Percentiles rank a stretch among this genome's conserved stretches.
These are phyloP conservation scores for Austroboletus eburneus DNA, from an alignment of 768 basidiomycete species.

Conservation along the genomic window DNA sequence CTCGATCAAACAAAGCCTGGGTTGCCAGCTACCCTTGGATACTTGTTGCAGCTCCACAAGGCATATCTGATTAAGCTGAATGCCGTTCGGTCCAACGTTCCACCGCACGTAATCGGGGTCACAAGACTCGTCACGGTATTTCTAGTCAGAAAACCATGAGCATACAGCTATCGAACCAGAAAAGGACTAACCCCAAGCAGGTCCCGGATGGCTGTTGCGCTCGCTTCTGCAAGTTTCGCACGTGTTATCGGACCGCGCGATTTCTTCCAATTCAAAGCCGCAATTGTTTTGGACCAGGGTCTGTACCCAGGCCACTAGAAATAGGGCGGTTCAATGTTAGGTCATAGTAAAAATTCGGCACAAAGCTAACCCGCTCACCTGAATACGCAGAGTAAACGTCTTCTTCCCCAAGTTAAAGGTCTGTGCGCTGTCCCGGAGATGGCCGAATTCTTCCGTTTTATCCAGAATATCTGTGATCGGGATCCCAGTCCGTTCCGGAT, in stretches of 20 bases:
- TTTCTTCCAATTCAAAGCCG: conserved; percentile 71
- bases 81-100: conserved; percentile 24
- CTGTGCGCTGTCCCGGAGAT: conserved; percentile 52
- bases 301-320: conserved; percentile 75
- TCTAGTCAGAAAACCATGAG: conserved; percentile 15
- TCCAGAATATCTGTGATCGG: conserved; percentile 58
- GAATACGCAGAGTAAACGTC: conserved; percentile 70
- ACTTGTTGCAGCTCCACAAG: conserved; percentile 77
- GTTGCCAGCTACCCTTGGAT: conserved; percentile 78
- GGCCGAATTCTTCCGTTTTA: conserved; percentile 40
- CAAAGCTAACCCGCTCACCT: conserved; percentile 40
- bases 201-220: conserved; percentile 65
- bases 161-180: background rate
- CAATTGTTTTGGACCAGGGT: conserved; percentile 71
- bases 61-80: conserved; percentile 31
- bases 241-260: conserved; percentile 71
- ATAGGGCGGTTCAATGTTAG: background rate
- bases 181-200: conserved; percentile 50
- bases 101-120: conserved; percentile 14
- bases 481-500: conserved; percentile 55
- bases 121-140: conserved; percentile 5
- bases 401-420: conserved; percentile 65
- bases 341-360: background rate
- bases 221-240: conserved; percentile 68
- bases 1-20: conserved; percentile 52